Conservation (phyloP, 805 yeast species). For the Wickerhamomyces ciferrii region DNA sequence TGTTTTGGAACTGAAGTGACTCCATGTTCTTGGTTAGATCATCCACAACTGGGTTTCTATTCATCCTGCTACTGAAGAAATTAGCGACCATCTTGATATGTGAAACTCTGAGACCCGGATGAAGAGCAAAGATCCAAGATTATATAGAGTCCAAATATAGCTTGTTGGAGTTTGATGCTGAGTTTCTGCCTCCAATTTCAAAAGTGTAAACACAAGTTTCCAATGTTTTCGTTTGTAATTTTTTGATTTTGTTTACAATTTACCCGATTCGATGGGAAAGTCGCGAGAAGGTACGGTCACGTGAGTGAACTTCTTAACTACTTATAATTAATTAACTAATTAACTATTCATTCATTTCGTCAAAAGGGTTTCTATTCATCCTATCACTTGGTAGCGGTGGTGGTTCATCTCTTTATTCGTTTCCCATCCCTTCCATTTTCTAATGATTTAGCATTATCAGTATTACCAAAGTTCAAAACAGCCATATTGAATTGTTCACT, state of each 20-base stretch:
- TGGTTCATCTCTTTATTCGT: not conserved
- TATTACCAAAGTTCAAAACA: conserved; percentile 8
- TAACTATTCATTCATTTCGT: too few relatives aligned
- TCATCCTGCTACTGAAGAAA: conserved; percentile 18
- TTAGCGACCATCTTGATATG: conserved; percentile 19
- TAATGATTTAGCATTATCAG: not conserved
- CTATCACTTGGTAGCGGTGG: too few relatives aligned
- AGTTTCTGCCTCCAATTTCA: not conserved
- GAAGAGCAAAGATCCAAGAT: not conserved
- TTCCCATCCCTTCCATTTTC: not conserved
- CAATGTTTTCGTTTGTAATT: conserved; percentile 2
- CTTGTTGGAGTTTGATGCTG: not conserved
- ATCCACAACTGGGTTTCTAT: conserved; percentile 15
- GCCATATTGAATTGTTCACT: conserved; percentile 15
- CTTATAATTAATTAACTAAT: too few relatives aligned
- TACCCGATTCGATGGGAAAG: conserved; percentile 12
- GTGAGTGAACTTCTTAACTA: not conserved
- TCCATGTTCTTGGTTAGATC: conserved; percentile 22
- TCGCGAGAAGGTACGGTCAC: not conserved
- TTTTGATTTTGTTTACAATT: conserved; percentile 15
- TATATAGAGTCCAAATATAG: not conserved
- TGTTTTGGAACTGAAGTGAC: conserved; percentile 18
- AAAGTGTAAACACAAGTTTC: not conserved
- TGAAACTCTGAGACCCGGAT: not conserved
- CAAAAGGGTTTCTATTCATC: too few relatives aligned